Conservation (phyloP, 345 rosid species). For the Garcia nutans region DNA sequence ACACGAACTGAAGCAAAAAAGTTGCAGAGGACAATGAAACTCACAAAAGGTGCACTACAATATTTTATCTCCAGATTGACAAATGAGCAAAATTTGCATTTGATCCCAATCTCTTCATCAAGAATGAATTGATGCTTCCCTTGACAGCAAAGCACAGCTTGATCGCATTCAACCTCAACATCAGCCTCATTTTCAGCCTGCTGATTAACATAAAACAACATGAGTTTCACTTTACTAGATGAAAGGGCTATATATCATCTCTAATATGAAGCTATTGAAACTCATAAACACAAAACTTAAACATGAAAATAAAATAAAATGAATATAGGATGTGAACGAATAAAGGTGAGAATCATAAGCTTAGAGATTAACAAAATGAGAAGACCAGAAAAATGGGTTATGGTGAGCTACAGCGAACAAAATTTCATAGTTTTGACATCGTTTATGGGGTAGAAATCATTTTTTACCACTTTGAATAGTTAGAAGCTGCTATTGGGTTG, state of each 20-base stretch:
- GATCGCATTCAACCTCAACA: slow-evolving; percentile 8
- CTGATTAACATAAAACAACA: slow-evolving; percentile 11
- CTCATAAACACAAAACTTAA: neutral
- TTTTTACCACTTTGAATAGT: neutral
- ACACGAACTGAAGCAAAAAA: neutral
- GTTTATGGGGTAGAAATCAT: neutral
- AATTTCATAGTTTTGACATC: neutral
- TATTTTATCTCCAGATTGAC: slow-evolving; percentile 44
- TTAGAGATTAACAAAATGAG: too few species aligned
- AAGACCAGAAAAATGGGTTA: neutral
- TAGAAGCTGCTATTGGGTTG: neutral
- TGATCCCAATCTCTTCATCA: slow-evolving; percentile 54
- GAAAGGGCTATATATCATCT: neutral
- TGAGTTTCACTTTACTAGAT: neutral
- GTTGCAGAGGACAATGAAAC: slow-evolving; percentile 4
- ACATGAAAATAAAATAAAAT: neutral
- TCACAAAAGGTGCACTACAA: slow-evolving; percentile 46
- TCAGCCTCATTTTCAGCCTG: slow-evolving; percentile 16
- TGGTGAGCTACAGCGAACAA: neutral
- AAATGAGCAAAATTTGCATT: slow-evolving; percentile 40
- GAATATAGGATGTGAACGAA: too few species aligned
- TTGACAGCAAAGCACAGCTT: slow-evolving; percentile 23
- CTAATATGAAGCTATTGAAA: neutral
- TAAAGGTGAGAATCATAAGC: too few species aligned
- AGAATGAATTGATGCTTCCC: slow-evolving; percentile 46